phyloP scores from a whole-genome alignment of 805 yeast genomes.

The Myxozyma lipomycoides region DNA sequence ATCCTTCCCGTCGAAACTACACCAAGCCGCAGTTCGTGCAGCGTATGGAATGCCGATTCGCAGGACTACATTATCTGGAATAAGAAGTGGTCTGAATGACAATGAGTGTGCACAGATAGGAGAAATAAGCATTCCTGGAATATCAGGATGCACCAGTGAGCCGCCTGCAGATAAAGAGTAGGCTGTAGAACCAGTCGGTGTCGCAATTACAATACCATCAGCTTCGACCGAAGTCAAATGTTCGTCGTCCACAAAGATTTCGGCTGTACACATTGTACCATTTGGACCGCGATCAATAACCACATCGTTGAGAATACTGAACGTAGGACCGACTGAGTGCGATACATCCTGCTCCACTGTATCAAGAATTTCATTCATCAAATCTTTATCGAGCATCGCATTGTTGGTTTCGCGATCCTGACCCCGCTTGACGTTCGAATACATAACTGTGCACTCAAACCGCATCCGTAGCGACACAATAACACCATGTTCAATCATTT shows the following conservation, averaged over 20 bases:
- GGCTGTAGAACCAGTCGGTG: constrained; percentile 85
- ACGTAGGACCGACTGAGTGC: constrained; percentile 33
- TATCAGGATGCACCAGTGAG: constrained; percentile 88
- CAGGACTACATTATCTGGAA: constrained; percentile 85
- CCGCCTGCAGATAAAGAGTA: constrained; percentile 95
- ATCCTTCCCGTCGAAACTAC: constrained; percentile 89
- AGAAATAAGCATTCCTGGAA: constrained; percentile 85
- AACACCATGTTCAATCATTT: constrained; percentile 44
- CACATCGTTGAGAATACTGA: constrained; percentile 49
- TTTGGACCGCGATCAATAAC: constrained; percentile 53
- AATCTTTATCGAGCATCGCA: constrained; percentile 5
- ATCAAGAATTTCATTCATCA: constrained; percentile 21
- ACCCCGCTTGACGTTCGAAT: constrained; percentile 29
- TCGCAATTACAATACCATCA: constrained; percentile 60
- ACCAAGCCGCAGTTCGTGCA: constrained; percentile 92
- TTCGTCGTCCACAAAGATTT: constrained; percentile 48
- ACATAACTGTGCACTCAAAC: constrained; percentile 49
- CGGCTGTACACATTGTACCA: constrained; percentile 50
- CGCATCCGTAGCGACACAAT: constrained; percentile 49
- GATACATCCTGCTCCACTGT: constrained; percentile 14
- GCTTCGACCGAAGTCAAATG: constrained; percentile 60
- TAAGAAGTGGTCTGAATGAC: constrained; percentile 83
- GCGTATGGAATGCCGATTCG: constrained; percentile 72
- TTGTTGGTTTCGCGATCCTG: constrained; percentile 22
- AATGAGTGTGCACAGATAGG: constrained; percentile 96